Evolutionary conservation across 164 flowering plant genomes (phyloP).

Genomic region (Nymphaea colorata): DNA sequence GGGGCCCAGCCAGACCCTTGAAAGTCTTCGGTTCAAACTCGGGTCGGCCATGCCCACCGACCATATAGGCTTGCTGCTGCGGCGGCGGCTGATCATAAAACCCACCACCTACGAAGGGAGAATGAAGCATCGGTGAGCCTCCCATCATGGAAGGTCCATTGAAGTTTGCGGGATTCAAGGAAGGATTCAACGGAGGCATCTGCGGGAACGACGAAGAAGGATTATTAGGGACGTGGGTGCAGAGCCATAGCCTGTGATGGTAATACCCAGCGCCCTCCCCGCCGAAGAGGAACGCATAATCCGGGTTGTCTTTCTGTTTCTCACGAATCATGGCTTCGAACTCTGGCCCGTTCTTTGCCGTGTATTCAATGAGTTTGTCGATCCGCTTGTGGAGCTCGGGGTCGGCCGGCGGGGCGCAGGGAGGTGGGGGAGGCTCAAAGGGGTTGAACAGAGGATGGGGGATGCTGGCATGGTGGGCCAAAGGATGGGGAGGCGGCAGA

Average conservation of each 20-base stretch:
- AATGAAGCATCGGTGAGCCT: constrained; percentile 54
- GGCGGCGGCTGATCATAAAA: constrained; percentile 60
- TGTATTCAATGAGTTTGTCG: constrained; percentile 85
- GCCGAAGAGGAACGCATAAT: constrained; percentile 81
- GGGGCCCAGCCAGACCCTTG: constrained; percentile 75
- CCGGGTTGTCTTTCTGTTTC: constrained; percentile 88
- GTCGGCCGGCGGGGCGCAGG: constrained; percentile 73
- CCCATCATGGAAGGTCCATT: constrained; percentile 26
- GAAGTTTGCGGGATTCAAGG: constrained; percentile 40
- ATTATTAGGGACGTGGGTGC: constrained; percentile 50
- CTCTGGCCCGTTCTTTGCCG: constrained; percentile 87
- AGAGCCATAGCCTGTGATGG: constrained; percentile 71
- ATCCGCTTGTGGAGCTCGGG: constrained; percentile 91
- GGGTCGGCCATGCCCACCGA: constrained; percentile 29
- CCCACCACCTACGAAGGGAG: constrained; percentile 33
- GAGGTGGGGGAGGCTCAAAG: constrained; percentile 59
- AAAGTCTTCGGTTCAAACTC: constrained; percentile 38
- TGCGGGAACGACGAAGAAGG: constrained; percentile 34
- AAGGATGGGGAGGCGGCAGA: constrained; percentile 37
- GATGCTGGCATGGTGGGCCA: constrained; percentile 11
- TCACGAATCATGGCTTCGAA: constrained; percentile 96
- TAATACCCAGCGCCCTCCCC: constrained; percentile 89
- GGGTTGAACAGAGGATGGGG: constrained; percentile 25
- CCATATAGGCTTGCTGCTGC: constrained; percentile 13
- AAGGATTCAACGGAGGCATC: constrained; percentile 28